Evolutionary conservation across 192 early-diverging fungal species (phyloP), one percentile per base, ranked within the genome.

Genomic region (Haplosporangium gracile): DNA sequence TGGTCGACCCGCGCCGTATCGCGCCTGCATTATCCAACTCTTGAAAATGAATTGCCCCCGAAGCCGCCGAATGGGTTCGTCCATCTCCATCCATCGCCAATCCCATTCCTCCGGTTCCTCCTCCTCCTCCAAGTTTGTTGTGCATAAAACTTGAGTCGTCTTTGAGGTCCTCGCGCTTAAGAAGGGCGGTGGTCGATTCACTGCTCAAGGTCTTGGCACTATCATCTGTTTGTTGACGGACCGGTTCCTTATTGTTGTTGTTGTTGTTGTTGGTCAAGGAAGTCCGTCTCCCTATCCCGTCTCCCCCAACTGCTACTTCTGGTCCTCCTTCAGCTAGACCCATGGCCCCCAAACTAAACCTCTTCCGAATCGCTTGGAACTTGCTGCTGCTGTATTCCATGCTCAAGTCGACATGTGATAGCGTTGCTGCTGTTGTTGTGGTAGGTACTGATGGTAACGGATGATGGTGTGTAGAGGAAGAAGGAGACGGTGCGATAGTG

Each of bases 171-270:
- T 74, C 47, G n/a, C 43, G 40, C 13, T 36, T 51, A 22, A n/a
- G 22, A 20, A 74, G 72, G 5, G 13, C 38, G 16, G 26, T 7
- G 13, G 26, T 51, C 20, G 32, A 40, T 11, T 51, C 68, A 24
- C 20, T 70, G 15, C 43, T 42, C 24, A 72, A 29, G 2, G 78
- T 80, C 43, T 24, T 42, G 26, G 10, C 49, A 20, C 71, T 74
- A 32, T 68, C 71, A 29, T 74, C 74, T 57, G 40, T 80, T 1
- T 20, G 49, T 40, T 68, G 78, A 43, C 71, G 76, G 26, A 45
- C 43, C 43, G 40, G 22, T 24, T 9, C 18, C 39, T 40, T 22
- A 5, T 22, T 51, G 49, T 42, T 70, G 69, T 42, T 22, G 20
- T 42, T 47, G 47, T 43, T 42, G 68, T 40, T 51, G n/a, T 49